phyloP scores from a whole-genome alignment of 1,139 yeast genomes.

The Geotrichum restrictum region DNA sequence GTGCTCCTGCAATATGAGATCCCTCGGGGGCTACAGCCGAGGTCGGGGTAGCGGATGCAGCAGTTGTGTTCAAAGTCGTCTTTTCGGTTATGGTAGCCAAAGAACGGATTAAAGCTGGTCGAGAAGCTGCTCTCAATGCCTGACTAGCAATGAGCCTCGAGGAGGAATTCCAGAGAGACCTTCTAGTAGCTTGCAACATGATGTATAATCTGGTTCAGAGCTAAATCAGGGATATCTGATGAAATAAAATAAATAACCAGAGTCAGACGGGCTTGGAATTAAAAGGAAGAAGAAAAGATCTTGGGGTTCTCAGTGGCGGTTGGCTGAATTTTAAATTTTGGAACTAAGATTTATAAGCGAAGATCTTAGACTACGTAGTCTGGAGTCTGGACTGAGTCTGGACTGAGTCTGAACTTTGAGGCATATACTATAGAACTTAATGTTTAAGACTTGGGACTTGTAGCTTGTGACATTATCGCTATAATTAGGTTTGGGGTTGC shows the following conservation, averaged over 20 bases:
- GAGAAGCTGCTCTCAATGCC: background rate
- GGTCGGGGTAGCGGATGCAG: background rate
- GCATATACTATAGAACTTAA: background rate
- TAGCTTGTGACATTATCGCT: too few species aligned
- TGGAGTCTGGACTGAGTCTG: too few species aligned
- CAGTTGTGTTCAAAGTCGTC: constrained; percentile 1
- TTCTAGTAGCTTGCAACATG: constrained; percentile 15
- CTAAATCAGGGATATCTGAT: too few species aligned
- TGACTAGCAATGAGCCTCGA: constrained; percentile 1
- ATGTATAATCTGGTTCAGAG: background rate
- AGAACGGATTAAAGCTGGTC: background rate
- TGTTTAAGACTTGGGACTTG: too few species aligned
- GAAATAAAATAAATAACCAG: background rate
- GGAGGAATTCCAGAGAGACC: constrained; percentile 10
- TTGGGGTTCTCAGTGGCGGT: constrained; percentile 2
- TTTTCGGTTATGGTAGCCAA: constrained; percentile 9
- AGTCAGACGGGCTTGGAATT: too few species aligned
- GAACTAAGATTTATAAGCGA: background rate
- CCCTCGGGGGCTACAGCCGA: constrained; percentile 15
- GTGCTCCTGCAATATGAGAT: constrained; percentile 17
- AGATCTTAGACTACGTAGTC: too few species aligned
- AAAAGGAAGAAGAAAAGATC: background rate
- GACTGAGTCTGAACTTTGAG: background rate
- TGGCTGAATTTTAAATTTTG: constrained; percentile 1
- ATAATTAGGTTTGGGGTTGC: background rate